These are phyloP conservation scores for Candida pini DNA, from an alignment of 805 yeast genomes.

Conservation along the genomic window DNA sequence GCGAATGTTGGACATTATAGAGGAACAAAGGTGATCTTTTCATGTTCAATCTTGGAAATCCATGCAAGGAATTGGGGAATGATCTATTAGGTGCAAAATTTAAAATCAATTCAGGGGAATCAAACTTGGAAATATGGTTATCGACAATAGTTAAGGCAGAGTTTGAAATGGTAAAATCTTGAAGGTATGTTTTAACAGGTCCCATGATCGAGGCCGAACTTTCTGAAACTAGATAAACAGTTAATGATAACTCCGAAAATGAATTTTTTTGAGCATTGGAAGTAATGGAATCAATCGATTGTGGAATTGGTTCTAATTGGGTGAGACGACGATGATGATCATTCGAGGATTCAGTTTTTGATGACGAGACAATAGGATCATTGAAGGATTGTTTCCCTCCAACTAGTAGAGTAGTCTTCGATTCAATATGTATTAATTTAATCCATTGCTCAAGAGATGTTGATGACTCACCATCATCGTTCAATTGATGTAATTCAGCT, in stretches of 20 bases:
- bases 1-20: conserved; percentile 4
- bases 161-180: background rate
- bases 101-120: conserved; percentile 16
- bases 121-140: conserved; percentile 7
- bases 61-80: conserved; percentile 11
- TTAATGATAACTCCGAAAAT: too few relatives aligned
- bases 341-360: too few relatives aligned
- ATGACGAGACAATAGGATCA: too few relatives aligned
- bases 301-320: too few relatives aligned
- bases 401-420: conserved; percentile 12
- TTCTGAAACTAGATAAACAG: too few relatives aligned
- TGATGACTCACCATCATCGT: too few relatives aligned
- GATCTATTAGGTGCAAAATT: conserved; percentile 12
- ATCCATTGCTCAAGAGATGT: conserved; percentile 18
- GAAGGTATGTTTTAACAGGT: too few relatives aligned
- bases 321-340: too few relatives aligned
- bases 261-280: too few relatives aligned
- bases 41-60: conserved; percentile 15
- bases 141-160: conserved; percentile 5
- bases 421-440: conserved; percentile 17
- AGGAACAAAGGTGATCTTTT: conserved; percentile 9
- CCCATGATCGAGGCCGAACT: too few relatives aligned
- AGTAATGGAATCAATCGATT: too few relatives aligned
- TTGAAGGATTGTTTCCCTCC: too few relatives aligned
- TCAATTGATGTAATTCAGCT: conserved; percentile 20